phyloP scores from a whole-genome alignment of 257 asterid genomes.

The Penstemon barbatus region DNA sequence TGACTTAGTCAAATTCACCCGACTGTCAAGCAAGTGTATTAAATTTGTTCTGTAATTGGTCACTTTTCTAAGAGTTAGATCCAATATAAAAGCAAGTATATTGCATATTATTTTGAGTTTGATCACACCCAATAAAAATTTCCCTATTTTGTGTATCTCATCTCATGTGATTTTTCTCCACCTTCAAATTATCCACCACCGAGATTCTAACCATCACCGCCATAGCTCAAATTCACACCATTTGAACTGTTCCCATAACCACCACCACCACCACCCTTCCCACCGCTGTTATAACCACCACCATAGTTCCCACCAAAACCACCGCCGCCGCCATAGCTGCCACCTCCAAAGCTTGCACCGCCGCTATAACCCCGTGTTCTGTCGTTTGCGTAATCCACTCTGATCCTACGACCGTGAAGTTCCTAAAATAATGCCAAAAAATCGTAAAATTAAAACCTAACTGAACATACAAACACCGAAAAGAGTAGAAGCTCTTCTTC shows the following conservation, averaged over 20 bases:
- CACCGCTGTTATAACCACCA: conserved; percentile 17
- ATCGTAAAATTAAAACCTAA: conserved; percentile 11
- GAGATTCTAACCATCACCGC: conserved; percentile 12
- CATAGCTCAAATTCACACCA: conserved; percentile 1
- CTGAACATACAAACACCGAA: background rate
- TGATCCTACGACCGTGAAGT: conserved; percentile 72
- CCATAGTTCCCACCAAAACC: background rate
- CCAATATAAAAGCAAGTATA: no score
- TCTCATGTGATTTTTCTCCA: no score
- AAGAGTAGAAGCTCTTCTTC: background rate
- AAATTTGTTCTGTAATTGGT: no score
- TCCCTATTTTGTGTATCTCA: no score
- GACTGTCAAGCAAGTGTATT: no score
- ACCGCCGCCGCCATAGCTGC: conserved; percentile 20
- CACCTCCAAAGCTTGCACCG: conserved; percentile 38
- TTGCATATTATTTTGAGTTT: no score
- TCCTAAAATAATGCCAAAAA: conserved; percentile 44
- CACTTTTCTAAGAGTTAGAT: no score
- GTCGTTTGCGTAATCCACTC: conserved; percentile 73
- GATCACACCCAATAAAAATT: no score
- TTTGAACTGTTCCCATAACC: background rate
- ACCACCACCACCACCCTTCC: background rate
- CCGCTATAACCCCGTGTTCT: conserved; percentile 55
- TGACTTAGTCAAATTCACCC: no score
- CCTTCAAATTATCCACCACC: conserved; percentile 23